Conservation (phyloP, 2,329 filamentous ascomycete genomes). For the Diaporthe sp. region DNA sequence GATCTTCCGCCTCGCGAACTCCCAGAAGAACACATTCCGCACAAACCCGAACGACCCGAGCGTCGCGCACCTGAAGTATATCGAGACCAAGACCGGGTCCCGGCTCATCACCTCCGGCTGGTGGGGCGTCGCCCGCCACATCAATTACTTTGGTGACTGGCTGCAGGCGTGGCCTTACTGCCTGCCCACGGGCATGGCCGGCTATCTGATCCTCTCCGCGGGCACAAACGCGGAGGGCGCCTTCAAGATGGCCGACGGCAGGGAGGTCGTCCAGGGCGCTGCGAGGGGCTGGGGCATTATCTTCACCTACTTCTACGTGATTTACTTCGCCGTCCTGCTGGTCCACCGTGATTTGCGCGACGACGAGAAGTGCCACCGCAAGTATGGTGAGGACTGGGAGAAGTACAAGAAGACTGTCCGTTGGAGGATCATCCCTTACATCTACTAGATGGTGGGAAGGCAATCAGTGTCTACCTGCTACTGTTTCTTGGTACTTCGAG, state of each 20-base stretch:
- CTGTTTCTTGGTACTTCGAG: background rate
- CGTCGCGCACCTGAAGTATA: slow-evolving; percentile 85
- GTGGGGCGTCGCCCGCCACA: slow-evolving; percentile 93
- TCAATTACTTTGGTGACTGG: slow-evolving; percentile 98
- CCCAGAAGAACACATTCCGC: slow-evolving; percentile 94
- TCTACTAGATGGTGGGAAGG: slow-evolving; percentile 72
- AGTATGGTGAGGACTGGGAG: slow-evolving; percentile 95
- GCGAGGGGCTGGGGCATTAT: slow-evolving; percentile 87
- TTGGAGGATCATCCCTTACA: slow-evolving; percentile 85
- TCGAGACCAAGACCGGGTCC: slow-evolving; percentile 86
- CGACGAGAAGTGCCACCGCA: slow-evolving; percentile 89
- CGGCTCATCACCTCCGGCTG: slow-evolving; percentile 88
- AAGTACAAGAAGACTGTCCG: slow-evolving; percentile 86
- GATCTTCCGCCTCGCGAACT: slow-evolving; percentile 95
- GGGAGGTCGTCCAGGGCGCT: slow-evolving; percentile 78
- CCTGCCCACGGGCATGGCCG: slow-evolving; percentile 86
- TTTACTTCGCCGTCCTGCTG: slow-evolving; percentile 91
- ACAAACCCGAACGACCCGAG: slow-evolving; percentile 86
- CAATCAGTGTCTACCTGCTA: too few species aligned
- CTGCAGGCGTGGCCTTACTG: slow-evolving; percentile 93
- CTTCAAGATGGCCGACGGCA: slow-evolving; percentile 70
- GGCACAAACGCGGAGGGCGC: slow-evolving; percentile 66
- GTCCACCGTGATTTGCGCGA: slow-evolving; percentile 90
- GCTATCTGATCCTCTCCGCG: slow-evolving; percentile 78
- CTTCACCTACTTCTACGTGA: slow-evolving; percentile 93